These are phyloP conservation scores for Podaxis mareebaensis DNA, from an alignment of 768 basidiomycete genomes.

Conservation along the genomic window DNA sequence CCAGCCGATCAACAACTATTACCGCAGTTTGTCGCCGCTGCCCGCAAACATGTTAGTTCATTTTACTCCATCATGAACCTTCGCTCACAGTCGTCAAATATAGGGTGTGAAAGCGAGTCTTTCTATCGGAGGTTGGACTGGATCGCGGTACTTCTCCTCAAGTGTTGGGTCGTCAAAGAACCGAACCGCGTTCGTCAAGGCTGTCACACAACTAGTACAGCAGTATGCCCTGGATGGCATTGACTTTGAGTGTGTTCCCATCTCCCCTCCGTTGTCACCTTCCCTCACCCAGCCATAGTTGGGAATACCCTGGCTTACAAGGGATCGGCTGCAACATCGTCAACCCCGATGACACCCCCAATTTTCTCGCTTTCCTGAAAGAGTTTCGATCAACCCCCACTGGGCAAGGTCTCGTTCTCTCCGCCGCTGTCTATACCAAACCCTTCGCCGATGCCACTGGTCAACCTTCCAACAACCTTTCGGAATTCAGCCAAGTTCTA, in stretches of 20 bases:
- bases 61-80: neutral
- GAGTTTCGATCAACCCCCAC: slow-evolving; percentile 59
- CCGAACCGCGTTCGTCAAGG: slow-evolving; percentile 57
- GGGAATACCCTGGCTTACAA: slow-evolving; percentile 78
- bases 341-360: slow-evolving; percentile 66
- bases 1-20: slow-evolving; percentile 48
- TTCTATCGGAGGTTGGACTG: slow-evolving; percentile 70
- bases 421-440: slow-evolving; percentile 65
- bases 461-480: slow-evolving; percentile 59
- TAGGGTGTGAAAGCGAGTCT: slow-evolving; percentile 59
- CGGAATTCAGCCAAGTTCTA: slow-evolving; percentile 63
- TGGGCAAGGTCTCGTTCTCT: slow-evolving; percentile 62
- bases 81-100: slow-evolving; percentile 3
- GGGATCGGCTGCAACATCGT: slow-evolving; percentile 74
- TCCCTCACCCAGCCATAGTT: slow-evolving; percentile 41
- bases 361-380: slow-evolving; percentile 78
- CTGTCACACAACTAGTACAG: slow-evolving; percentile 48
- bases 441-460: slow-evolving; percentile 68
- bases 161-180: slow-evolving; percentile 55
- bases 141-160: slow-evolving; percentile 61
- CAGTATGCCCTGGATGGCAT: slow-evolving; percentile 60
- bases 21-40: slow-evolving; percentile 53
- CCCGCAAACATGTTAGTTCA: slow-evolving; percentile 38
- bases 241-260: slow-evolving; percentile 56
- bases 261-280: slow-evolving; percentile 8